phyloP scores from a whole-genome alignment of 495 filamentous ascomycete genomes.

The Glonium stellatum region DNA sequence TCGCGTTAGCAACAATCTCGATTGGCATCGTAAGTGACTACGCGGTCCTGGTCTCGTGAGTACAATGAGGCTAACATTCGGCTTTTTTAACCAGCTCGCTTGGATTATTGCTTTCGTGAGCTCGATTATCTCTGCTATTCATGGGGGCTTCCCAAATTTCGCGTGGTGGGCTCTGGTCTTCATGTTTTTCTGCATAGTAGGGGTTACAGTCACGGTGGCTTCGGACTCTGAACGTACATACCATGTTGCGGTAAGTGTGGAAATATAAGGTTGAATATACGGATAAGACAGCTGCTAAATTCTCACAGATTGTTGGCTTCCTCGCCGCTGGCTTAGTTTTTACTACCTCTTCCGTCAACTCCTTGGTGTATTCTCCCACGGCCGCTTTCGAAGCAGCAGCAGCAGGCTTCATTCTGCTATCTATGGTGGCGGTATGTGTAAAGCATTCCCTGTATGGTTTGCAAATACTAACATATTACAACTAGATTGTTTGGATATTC shows the following conservation, averaged over 20 bases:
- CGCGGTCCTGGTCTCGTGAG: not conserved
- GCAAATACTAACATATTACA: slow-evolving; percentile 6
- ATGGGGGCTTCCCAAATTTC: slow-evolving; percentile 62
- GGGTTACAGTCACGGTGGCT: slow-evolving; percentile 69
- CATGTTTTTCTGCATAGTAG: slow-evolving; percentile 73
- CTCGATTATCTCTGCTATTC: slow-evolving; percentile 68
- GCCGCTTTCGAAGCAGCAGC: slow-evolving; percentile 76
- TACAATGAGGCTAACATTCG: slow-evolving; percentile 7
- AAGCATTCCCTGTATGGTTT: not conserved
- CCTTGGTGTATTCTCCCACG: slow-evolving; percentile 62
- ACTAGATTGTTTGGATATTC: slow-evolving; percentile 93
- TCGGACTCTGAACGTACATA: slow-evolving; percentile 79
- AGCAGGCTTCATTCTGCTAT: slow-evolving; percentile 90
- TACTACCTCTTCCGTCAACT: slow-evolving; percentile 75
- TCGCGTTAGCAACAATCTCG: slow-evolving; percentile 87
- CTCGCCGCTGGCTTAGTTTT: slow-evolving; percentile 74
- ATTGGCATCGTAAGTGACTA: slow-evolving; percentile 73
- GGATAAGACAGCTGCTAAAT: slow-evolving; percentile 28
- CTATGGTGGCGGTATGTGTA: slow-evolving; percentile 76
- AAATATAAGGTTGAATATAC: not conserved
- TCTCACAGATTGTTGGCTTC: slow-evolving; percentile 67
- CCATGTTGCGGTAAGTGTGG: slow-evolving; percentile 68
- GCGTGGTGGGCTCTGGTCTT: slow-evolving; percentile 87
- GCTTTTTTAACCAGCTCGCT: slow-evolving; percentile 55
- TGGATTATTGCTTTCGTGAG: slow-evolving; percentile 90